phyloP scores from a whole-genome alignment of 768 basidiomycete species.

The Suillus hirtellus region DNA sequence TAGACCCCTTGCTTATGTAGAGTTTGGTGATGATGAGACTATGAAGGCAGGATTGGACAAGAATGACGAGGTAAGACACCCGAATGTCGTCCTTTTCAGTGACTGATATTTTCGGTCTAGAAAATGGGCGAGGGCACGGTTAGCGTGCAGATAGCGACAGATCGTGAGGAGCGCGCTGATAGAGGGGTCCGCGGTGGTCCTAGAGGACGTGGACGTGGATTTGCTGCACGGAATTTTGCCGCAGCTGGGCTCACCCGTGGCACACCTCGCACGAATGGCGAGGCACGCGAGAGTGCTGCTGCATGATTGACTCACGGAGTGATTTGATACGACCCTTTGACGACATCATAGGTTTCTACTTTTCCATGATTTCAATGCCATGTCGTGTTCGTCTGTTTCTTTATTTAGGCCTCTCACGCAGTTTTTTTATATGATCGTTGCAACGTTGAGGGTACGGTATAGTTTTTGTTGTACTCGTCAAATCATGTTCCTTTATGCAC shows the following conservation, averaged over 20 bases:
- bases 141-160: constrained; percentile 74
- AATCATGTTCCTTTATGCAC: constrained; percentile 5
- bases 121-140: constrained; percentile 67
- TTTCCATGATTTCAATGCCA: constrained; percentile 10
- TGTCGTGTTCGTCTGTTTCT: background rate
- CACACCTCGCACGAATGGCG: constrained; percentile 31
- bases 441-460: constrained; percentile 8
- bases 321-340: constrained; percentile 22
- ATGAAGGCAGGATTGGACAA: constrained; percentile 80
- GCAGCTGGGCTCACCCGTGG: constrained; percentile 62
- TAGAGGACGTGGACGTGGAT: constrained; percentile 55
- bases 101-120: constrained; percentile 37
- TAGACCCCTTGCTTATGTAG: constrained; percentile 75
- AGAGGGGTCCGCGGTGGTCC: constrained; percentile 49
- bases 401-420: constrained; percentile 6
- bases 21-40: constrained; percentile 85
- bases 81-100: constrained; percentile 4
- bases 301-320: constrained; percentile 22
- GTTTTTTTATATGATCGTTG: constrained; percentile 8
- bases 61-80: constrained; percentile 61
- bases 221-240: constrained; percentile 63
- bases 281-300: constrained; percentile 25
- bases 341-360: constrained; percentile 16
- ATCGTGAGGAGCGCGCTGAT: constrained; percentile 40
- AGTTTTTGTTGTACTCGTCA: background rate